Conservation (phyloP, 768 basidiomycete species). For the Russula abietina region DNA sequence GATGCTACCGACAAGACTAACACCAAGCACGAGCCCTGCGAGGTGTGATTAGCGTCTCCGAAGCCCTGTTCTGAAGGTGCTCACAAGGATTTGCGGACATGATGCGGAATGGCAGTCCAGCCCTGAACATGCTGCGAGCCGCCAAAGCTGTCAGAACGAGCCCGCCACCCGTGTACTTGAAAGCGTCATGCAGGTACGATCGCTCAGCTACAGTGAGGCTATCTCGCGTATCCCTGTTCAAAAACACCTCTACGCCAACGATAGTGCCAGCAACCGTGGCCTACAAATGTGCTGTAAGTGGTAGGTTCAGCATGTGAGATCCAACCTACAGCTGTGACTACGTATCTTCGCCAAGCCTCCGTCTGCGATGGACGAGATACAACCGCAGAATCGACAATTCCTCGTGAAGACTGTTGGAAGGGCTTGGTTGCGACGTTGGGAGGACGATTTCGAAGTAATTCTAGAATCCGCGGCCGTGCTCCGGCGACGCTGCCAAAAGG, state of each 20-base stretch:
- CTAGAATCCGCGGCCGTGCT: slow-evolving; percentile 31
- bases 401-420: slow-evolving; percentile 35
- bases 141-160: slow-evolving; percentile 68
- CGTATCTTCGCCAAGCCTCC: slow-evolving; percentile 45
- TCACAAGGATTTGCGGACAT: slow-evolving; percentile 82
- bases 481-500: slow-evolving; percentile 30
- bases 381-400: slow-evolving; percentile 44
- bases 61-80: slow-evolving; percentile 24
- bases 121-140: slow-evolving; percentile 69
- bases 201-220: slow-evolving; percentile 55
- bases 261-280: slow-evolving; percentile 68
- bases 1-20: slow-evolving; percentile 72
- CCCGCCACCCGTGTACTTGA: slow-evolving; percentile 80
- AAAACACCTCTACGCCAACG: slow-evolving; percentile 52
- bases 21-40: slow-evolving; percentile 73
- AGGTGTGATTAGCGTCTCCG: neutral
- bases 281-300: slow-evolving; percentile 33
- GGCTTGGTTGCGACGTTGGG: slow-evolving; percentile 26
- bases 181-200: slow-evolving; percentile 66
- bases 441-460: slow-evolving; percentile 31
- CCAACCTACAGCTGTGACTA: slow-evolving; percentile 46
- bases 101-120: slow-evolving; percentile 56
- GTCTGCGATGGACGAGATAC: slow-evolving; percentile 34
- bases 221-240: slow-evolving; percentile 78
- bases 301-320: neutral